Base-by-base conservation (phyloP, 768 basidiomycete species). In the Lactarius deliciosus region DNA sequence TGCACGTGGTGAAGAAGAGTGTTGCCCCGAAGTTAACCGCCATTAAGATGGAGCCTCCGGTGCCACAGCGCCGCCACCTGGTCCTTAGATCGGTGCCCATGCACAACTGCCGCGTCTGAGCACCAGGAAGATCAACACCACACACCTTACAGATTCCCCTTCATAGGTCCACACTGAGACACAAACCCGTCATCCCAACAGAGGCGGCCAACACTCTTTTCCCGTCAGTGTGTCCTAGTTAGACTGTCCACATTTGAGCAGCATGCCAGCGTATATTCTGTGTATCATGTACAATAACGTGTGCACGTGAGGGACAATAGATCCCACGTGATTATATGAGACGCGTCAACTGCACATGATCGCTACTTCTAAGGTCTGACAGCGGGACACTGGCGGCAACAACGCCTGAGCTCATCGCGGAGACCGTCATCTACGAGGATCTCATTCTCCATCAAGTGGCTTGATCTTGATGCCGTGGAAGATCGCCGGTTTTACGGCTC, bases 1-100 rank as follows among this genome's bases (percentile, higher is more conserved):
- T 92, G 76, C 87, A 91, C 25, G 80, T 91, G 53, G 78, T 93
- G 73, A 86, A 81, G 76, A 93, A 93, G 77, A 85, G 81, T 62
- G 78, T 92, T 38, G 79, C 82, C 0, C 76, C 85, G n/a, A 93
- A 89, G 72, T 73, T 92, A 22, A 75, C 81, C 0, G 84, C 91
- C 1, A 85, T 85, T 72, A 87, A 84, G 73, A 66, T 88, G 67
- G 81, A 84, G 68, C 81, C 83, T 1, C 81, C 84, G 36, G 36
- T 22, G 11, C 64, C 68, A 9, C 68, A 64, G 47, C 55, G 40
- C 40, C 57, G 30, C 18, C 22, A 50, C 41, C 56, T 16, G 38
- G 62, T 20, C 22, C 40, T 8, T 54, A 50, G 30, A 7, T 28
- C 25, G 40, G 34, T 15, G 30, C 50, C 60, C 11, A 28, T 25